Conservation (phyloP, 768 basidiomycete species). For the Tephrocybe rancida region DNA sequence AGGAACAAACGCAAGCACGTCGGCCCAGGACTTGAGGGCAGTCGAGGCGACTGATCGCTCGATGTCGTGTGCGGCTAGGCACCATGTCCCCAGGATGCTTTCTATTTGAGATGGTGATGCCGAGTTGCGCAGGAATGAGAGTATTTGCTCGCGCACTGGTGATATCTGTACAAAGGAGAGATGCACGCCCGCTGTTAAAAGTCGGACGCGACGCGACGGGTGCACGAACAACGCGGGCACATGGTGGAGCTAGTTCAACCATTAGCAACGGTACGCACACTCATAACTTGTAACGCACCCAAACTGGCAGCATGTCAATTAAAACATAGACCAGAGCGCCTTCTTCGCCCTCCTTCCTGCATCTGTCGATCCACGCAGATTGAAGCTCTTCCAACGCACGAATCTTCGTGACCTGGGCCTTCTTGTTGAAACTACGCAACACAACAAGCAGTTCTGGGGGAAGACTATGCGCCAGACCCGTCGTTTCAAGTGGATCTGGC, state of each 20-base stretch:
- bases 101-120: conserved; percentile 53
- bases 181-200: conserved; percentile 63
- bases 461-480: conserved; percentile 71
- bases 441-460: conserved; percentile 85
- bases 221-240: conserved; percentile 81
- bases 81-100: conserved; percentile 72
- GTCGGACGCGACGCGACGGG: conserved; percentile 74
- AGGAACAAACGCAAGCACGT: conserved; percentile 28
- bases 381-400: conserved; percentile 87
- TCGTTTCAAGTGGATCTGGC: conserved; percentile 86
- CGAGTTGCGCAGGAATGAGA: conserved; percentile 51
- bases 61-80: conserved; percentile 67
- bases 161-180: conserved; percentile 62
- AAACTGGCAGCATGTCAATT: conserved; percentile 80
- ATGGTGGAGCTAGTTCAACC: conserved; percentile 72
- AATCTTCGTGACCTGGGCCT: conserved; percentile 82
- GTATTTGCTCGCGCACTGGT: conserved; percentile 46
- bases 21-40: conserved; percentile 59
- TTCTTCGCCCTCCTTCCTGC: conserved; percentile 43
- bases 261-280: not conserved
- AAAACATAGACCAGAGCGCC: conserved; percentile 38
- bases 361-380: conserved; percentile 63
- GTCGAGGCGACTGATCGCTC: conserved; percentile 60
- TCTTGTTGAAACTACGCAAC: conserved; percentile 82
- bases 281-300: conserved; percentile 54